Evolutionary conservation across 78 protist species (phyloP).

Genomic region (Dictyostelium purpureum): DNA sequence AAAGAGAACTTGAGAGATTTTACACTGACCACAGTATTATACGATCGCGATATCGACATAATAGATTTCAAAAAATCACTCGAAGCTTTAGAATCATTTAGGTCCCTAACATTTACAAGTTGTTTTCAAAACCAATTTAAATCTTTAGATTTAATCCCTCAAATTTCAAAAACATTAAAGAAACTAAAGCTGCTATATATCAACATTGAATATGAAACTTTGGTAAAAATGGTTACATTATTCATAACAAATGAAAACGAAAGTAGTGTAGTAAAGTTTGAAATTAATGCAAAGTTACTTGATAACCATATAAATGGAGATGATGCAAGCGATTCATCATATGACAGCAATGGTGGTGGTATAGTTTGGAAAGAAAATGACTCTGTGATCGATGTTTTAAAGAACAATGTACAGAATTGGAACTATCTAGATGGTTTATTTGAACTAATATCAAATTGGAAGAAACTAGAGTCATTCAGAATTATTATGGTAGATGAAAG

Average conservation of each 20-base stretch:
- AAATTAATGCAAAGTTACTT: slow-evolving; percentile 1
- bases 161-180: background rate
- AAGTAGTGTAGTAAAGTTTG: background rate
- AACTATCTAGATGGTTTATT: background rate
- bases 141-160: background rate
- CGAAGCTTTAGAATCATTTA: background rate
- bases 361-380: background rate
- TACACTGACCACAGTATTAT: background rate
- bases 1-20: background rate
- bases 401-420: background rate
- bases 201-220: background rate
- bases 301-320: background rate
- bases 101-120: background rate
- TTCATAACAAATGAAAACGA: background rate
- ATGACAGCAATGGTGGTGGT: no score
- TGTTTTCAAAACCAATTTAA: slow-evolving; percentile 4
- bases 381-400: background rate
- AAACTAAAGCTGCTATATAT: background rate
- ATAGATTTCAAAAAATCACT: background rate
- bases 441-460: slow-evolving; percentile 11
- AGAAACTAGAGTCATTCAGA: background rate
- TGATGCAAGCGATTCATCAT: background rate
- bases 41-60: background rate
- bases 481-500: background rate
- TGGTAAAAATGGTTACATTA: background rate